Evolutionary conservation across 148 eudicot genomes (phyloP), one percentile per base, ranked within the genome.

Genomic region (Heliosperma pusillum): DNA sequence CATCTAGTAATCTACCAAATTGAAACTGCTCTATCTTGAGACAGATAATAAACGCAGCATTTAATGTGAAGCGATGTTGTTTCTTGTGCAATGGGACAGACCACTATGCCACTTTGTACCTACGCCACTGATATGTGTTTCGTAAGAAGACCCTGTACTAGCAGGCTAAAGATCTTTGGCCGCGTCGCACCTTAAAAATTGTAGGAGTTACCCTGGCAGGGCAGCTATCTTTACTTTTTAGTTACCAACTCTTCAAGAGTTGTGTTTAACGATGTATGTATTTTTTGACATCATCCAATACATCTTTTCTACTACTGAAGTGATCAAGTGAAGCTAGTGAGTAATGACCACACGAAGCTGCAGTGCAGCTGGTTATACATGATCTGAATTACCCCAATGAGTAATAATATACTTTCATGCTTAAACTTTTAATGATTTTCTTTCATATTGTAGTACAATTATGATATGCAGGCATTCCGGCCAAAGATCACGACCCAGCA

Each of bases 401-500:
- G 33, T 25, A 59, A 22, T 17, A 22, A 75, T 19, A 8, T 45
- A 56, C 77, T 29, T 50, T 68, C 11, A 36, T 47, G 24, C 22
- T 29, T 25, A 22, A 66, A 11, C 16, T 10, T 52, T 50, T 16
- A 47, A 22, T 7, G 30, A 0, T 71, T 50, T 71, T 30, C 66
- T 70, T 76, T 56, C 71, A 20, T 58, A 36, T 76, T 73, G 24
- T 75, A 95, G 98, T 90, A 89, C 86, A 92, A 29, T 29, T 29
- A 95, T 80, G n/a, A n/a, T 95, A 90, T 79, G 98, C 96, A 72
- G 98, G 97, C 69, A 92, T 95, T 81, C 98, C 84, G 82, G 97
- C 93, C 72, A 86, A 78, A 82, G 77, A 66, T 60, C 81, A 81
- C 21, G 83, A 80, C 66, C 82, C 71, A 78, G 70, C 83, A 71